These are phyloP conservation scores for Aspergillus ochraceus DNA, from an alignment of 2,329 filamentous ascomycete species.

Conservation along the genomic window DNA sequence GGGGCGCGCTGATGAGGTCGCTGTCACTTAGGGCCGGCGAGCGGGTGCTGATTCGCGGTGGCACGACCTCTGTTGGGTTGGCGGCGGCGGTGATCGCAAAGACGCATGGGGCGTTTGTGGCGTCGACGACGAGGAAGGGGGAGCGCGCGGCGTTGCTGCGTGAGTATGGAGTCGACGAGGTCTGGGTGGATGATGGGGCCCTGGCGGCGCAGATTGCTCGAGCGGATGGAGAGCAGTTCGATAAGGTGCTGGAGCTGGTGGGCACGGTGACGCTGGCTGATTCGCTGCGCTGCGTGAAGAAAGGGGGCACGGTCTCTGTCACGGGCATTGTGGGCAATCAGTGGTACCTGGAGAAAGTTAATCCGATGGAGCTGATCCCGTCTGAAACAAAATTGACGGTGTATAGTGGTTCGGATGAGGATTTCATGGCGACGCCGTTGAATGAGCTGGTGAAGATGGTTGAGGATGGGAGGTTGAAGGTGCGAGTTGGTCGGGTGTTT, in stretches of 20 bases:
- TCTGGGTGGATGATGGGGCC: conserved; percentile 46
- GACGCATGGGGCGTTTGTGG: conserved; percentile 41
- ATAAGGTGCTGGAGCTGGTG: conserved; percentile 51
- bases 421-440: conserved; percentile 46
- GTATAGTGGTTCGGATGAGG: conserved; percentile 40
- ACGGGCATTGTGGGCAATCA: conserved; percentile 48
- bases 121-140: conserved; percentile 41
- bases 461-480: conserved; percentile 39
- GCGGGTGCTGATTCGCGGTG: conserved; percentile 50
- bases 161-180: conserved; percentile 43
- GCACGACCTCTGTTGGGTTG: conserved; percentile 50
- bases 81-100: conserved; percentile 50
- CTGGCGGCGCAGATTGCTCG: conserved; percentile 39
- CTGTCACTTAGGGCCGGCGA: conserved; percentile 43
- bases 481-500: conserved; percentile 46
- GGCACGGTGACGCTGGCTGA: conserved; percentile 46
- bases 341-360: conserved; percentile 42
- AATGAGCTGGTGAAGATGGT: conserved; percentile 41
- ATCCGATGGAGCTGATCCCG: conserved; percentile 47
- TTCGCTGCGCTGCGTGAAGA: conserved; percentile 42
- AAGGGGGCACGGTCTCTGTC: conserved; percentile 47
- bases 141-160: conserved; percentile 39
- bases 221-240: conserved; percentile 29
- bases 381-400: conserved; percentile 41
- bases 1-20: conserved; percentile 43